Evolutionary conservation across 306 rosid genomes (phyloP).

Genomic region (Glycine tomentella): DNA sequence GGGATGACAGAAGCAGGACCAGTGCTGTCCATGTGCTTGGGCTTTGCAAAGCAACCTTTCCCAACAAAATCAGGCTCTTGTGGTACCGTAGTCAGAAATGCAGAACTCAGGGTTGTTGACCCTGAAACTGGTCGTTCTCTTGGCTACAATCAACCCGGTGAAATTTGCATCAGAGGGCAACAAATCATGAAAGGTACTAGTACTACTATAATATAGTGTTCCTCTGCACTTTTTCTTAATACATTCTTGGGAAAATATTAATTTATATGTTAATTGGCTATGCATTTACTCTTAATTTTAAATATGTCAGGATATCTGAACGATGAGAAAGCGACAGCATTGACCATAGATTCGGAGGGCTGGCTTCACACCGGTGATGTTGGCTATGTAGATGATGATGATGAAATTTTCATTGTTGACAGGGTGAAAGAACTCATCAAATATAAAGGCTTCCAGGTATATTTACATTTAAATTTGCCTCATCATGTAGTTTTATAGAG

Average conservation of each 20-base stretch:
- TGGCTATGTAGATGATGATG: slow-evolving; percentile 79
- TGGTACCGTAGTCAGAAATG: slow-evolving; percentile 80
- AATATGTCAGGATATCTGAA: slow-evolving; percentile 68
- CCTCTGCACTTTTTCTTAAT: neutral
- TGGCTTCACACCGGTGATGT: slow-evolving; percentile 96
- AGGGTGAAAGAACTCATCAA: slow-evolving; percentile 91
- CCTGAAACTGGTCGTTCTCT: slow-evolving; percentile 71
- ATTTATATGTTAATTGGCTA: neutral
- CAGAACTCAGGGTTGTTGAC: slow-evolving; percentile 82
- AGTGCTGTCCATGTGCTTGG: slow-evolving; percentile 73
- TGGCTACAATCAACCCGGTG: slow-evolving; percentile 73
- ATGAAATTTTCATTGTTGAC: slow-evolving; percentile 85
- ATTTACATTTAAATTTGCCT: neutral
- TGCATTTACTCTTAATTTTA: too few species aligned
- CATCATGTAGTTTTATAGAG: neutral
- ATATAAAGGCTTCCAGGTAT: slow-evolving; percentile 93
- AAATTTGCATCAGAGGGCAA: slow-evolving; percentile 80
- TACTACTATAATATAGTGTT: neutral
- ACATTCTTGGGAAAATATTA: neutral
- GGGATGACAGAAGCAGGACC: slow-evolving; percentile 99
- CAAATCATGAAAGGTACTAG: slow-evolving; percentile 84
- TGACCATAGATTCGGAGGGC: slow-evolving; percentile 75
- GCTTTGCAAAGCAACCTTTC: slow-evolving; percentile 74
- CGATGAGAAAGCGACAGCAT: slow-evolving; percentile 66
- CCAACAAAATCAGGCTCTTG: slow-evolving; percentile 81